Evolutionary conservation across 2,329 filamentous ascomycete species (phyloP), one percentile per base, ranked within the genome.

Genomic region (Xylaria sp.): DNA sequence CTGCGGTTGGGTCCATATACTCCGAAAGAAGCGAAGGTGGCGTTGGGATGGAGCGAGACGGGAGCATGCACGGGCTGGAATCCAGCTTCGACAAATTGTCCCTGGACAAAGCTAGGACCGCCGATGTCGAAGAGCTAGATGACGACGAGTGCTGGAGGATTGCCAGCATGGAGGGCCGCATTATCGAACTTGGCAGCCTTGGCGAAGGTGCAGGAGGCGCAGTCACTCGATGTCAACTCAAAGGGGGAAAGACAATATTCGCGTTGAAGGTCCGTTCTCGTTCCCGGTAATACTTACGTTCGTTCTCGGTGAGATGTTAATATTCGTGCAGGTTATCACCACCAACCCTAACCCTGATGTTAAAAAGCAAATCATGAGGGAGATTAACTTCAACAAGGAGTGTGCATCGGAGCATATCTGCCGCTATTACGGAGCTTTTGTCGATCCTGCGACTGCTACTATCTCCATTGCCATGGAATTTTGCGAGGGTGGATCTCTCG

Each of bases 401-500:
- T 98, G 96, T 80, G 94, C 93, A 6, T 98, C 94, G 4, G 92
- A 96, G 69, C 94, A 98, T 80, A 99, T 99, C 77, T 99, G 96
- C 82, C 90, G 92, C 72, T 99, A 99, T 83, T 99, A 98, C 77
- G 96, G 96, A 72, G 95, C 95, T 50, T 99, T 98, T 80, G 93
- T 97, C 79, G 95, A 99, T 79, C 92, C 96, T 67, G 92, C 94
- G n/a, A 97, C 94, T 10, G 94, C 94, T 60, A 98, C 95, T 57
- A 98, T 99, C 74, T 97, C 94, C 57, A 99, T 99, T 78, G 94
- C 94, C 66, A 99, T 99, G 96, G 96, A 99, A 80, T 98, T 97
- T 77, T 99, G 96, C 79, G 96, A 98, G 82, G 96, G 96, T 67
- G 96, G 96, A 63, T 97, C 94, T 56, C 87, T 99, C 23, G 94